Evolutionary conservation across 202 grass and related monocot species (phyloP).

Genomic region (Thinopyrum obtusiflorum): DNA sequence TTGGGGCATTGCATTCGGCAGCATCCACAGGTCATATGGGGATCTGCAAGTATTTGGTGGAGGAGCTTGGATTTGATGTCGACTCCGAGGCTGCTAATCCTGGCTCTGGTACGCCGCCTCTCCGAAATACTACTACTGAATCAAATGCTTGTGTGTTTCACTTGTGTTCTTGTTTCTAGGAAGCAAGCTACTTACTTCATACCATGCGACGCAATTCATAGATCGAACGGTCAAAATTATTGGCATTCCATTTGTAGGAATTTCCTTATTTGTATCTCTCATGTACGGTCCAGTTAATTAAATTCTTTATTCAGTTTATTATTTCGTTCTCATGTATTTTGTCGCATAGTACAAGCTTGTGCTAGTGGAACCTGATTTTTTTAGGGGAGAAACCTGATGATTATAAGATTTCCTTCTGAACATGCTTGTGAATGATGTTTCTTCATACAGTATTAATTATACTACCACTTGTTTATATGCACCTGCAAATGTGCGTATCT

Average conservation of each 20-base stretch:
- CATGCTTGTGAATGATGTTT: not conserved
- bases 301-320: not conserved
- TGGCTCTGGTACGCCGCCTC: not conserved
- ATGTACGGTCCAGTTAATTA: too few species aligned
- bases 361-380: not conserved
- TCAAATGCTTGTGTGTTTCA: not conserved
- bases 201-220: not conserved
- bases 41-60: conserved; percentile 41
- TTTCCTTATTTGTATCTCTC: not conserved
- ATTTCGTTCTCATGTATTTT: not conserved
- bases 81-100: not conserved
- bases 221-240: not conserved
- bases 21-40: conserved; percentile 9
- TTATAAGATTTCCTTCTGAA: not conserved
- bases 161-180: not conserved
- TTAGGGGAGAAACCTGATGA: not conserved
- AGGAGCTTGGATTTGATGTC: conserved; percentile 29
- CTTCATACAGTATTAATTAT: not conserved
- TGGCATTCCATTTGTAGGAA: not conserved
- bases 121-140: not conserved
- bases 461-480: not conserved
- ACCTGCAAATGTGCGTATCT: not conserved
- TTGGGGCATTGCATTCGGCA: conserved; percentile 23
- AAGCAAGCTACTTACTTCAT: not conserved
- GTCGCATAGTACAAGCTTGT: not conserved